A percentile compares a stretch with the other conserved stretches of the same genome.
phyloP scores from a whole-genome alignment of 1,284 basidiomycete genomes.

The Thecaphora thlaspeos region DNA sequence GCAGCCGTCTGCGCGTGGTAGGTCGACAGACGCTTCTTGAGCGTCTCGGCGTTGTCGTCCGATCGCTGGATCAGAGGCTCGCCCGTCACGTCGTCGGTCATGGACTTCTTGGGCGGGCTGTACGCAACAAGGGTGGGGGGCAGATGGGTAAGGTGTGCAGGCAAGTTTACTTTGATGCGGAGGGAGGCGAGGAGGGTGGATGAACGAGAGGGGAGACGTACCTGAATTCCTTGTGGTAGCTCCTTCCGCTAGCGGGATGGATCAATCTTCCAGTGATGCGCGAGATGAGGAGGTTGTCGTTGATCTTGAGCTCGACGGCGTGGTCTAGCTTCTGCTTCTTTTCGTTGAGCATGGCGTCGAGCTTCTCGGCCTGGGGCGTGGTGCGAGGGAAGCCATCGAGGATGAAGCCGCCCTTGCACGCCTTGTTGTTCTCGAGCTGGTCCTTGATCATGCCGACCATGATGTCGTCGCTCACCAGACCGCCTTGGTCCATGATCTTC shows the following conservation, averaged over 20 bases:
- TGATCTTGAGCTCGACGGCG: constrained; percentile 87
- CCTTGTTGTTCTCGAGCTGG: constrained; percentile 88
- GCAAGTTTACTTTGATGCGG: no score
- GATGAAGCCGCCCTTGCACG: constrained; percentile 93
- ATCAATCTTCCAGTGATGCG: constrained; percentile 95
- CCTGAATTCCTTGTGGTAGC: constrained; percentile 94
- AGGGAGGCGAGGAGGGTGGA: no score
- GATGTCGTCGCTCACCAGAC: constrained; percentile 91
- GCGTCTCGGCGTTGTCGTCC: constrained; percentile 69
- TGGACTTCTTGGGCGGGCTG: constrained; percentile 88
- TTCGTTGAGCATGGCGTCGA: constrained; percentile 80
- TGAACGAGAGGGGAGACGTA: constrained; percentile 64
- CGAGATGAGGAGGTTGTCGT: constrained; percentile 91
- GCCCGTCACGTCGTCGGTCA: constrained; percentile 90
- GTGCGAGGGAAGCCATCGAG: constrained; percentile 98
- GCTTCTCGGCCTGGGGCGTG: constrained; percentile 93
- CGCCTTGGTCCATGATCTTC: constrained; percentile 89
- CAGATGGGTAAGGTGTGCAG: no score
- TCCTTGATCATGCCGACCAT: constrained; percentile 97
- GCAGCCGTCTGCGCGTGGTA: constrained; percentile 93
- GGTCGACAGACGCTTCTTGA: constrained; percentile 79
- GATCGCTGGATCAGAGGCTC: constrained; percentile 73
- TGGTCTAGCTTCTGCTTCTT: constrained; percentile 82
- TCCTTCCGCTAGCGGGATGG: constrained; percentile 82
- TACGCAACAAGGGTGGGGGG: no score